phyloP scores from a whole-genome alignment of 768 basidiomycete species.

The Trametes cubensis region DNA sequence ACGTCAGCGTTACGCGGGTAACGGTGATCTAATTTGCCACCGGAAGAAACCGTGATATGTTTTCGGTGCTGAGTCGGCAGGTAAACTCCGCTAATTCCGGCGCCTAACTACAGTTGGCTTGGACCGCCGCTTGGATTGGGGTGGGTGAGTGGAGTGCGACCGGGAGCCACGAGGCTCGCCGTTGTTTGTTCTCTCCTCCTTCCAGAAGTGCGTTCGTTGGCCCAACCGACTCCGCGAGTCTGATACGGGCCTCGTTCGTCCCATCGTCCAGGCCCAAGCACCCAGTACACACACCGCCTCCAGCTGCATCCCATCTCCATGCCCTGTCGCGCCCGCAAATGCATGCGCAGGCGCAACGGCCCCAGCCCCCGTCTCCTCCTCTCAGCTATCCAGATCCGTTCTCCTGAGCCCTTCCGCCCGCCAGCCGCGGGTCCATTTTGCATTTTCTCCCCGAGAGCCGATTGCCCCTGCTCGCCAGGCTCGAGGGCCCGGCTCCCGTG shows the following conservation, averaged over 20 bases:
- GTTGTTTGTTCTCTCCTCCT: slow-evolving; percentile 1
- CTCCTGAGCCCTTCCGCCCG: slow-evolving; percentile 5
- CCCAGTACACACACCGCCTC: slow-evolving; percentile 4
- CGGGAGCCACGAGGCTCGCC: slow-evolving; percentile 16
- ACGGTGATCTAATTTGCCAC: neutral
- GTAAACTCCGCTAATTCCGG: neutral
- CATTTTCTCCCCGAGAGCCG: neutral
- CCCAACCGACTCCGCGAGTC: slow-evolving; percentile 7
- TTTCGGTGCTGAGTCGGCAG: neutral
- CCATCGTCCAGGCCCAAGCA: neutral
- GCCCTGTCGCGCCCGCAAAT: slow-evolving; percentile 1
- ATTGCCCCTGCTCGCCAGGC: neutral
- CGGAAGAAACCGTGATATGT: neutral
- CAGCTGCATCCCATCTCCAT: neutral
- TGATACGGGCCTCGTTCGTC: slow-evolving; percentile 7
- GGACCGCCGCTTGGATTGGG: no score
- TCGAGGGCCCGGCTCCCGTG: neutral
- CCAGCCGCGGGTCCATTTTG: neutral
- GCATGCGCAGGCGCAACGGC: slow-evolving; percentile 5
- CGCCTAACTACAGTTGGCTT: neutral
- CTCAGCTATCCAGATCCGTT: neutral
- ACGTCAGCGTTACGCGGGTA: slow-evolving; percentile 4
- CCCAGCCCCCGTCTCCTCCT: neutral
- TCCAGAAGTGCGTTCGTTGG: neutral
- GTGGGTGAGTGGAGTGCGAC: neutral